phyloP scores from a whole-genome alignment of 75 land plant species.

The Pinus tabuliformis region DNA sequence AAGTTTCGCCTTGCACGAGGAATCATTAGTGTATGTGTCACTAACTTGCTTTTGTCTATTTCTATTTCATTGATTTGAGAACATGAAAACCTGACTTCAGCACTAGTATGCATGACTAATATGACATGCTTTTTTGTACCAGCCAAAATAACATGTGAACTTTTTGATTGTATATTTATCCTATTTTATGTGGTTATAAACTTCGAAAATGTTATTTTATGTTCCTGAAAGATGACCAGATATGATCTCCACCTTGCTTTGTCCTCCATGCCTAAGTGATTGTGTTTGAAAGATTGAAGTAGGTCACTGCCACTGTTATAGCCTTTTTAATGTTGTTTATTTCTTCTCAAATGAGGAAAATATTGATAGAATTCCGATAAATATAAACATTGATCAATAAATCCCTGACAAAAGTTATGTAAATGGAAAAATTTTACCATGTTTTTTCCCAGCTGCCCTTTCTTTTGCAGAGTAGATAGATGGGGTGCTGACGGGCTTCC shows the following conservation, averaged over 20 bases:
- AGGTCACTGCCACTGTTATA: background rate
- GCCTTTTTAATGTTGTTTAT: no score
- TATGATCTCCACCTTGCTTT: background rate
- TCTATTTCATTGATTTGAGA: background rate
- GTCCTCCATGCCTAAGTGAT: background rate
- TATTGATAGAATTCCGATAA: no score
- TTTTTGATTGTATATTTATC: background rate
- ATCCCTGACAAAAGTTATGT: no score
- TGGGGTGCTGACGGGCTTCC: no score
- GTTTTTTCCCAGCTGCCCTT: no score
- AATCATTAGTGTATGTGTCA: conserved; percentile 13
- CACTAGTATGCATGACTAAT: background rate
- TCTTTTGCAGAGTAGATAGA: no score
- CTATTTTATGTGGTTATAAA: background rate
- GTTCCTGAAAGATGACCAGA: background rate
- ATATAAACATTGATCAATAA: no score
- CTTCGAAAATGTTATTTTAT: background rate
- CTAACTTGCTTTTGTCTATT: background rate
- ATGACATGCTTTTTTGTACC: background rate
- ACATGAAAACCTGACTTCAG: background rate
- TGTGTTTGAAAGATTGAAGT: background rate
- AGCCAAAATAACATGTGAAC: background rate
- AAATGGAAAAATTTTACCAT: no score
- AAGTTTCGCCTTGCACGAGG: conserved; percentile 8
- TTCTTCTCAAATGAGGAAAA: no score